A percentile compares a stretch with the other conserved stretches of the same genome.
phyloP scores from a whole-genome alignment of 83 land plant genomes.

The Isoetes engelmannii region DNA sequence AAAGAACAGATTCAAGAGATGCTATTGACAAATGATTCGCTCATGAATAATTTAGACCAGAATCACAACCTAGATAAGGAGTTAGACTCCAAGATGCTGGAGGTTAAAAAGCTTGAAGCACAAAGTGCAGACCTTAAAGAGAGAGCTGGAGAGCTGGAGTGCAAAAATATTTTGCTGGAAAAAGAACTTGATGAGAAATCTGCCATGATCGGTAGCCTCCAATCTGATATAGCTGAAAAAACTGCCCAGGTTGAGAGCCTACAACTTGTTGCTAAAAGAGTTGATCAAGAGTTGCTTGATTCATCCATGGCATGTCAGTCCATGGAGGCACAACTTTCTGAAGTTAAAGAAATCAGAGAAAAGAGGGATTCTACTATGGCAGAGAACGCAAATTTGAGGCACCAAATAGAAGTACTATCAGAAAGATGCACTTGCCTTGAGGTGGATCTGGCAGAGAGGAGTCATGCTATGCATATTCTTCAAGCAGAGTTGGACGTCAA shows the following conservation, averaged over 20 bases:
- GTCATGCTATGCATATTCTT: background rate
- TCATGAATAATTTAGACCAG: background rate
- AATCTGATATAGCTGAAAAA: no score
- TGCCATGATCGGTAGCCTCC: background rate
- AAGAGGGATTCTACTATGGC: background rate
- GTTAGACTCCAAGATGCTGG: background rate
- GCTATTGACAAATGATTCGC: background rate
- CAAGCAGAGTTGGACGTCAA: slow-evolving; percentile 14
- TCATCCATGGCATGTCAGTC: no score
- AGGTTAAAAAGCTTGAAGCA: background rate
- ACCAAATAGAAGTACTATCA: slow-evolving; percentile 1
- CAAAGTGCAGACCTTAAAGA: background rate
- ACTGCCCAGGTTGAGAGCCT: no score
- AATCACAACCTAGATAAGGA: background rate
- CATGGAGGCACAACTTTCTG: no score
- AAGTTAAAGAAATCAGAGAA: background rate
- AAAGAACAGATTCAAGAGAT: background rate
- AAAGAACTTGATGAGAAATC: slow-evolving; percentile 1
- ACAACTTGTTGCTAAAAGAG: no score
- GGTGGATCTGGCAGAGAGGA: slow-evolving; percentile 18
- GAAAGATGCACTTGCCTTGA: background rate
- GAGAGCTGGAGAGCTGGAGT: background rate
- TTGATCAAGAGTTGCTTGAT: no score
- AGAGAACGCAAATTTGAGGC: slow-evolving; percentile 11
- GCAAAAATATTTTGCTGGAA: background rate